Evolutionary conservation across 139 green algal genomes (phyloP), one percentile per base, ranked within the genome.

Genomic region (Desmodesmus armatus): DNA sequence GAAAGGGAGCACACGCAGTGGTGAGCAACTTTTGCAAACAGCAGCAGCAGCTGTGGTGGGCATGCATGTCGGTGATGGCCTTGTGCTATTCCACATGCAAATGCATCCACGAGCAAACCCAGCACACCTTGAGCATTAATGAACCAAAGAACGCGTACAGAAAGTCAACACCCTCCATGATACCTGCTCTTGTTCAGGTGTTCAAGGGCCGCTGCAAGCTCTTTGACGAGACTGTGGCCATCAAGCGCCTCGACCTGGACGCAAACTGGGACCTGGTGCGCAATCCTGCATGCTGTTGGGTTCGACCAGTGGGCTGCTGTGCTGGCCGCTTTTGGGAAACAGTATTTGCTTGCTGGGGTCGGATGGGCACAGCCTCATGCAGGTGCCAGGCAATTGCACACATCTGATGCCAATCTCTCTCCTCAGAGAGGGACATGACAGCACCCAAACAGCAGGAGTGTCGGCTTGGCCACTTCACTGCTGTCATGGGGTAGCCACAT

Each of bases 241-340:
- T 80, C 40, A 44, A 44, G 73, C n/a, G 40, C 19, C 43, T 80
- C 5, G 73, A 82, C 15, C 53, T 82, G 75, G 75, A 71, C 2
- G 9, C n/a, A 7, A 53, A 78, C 66, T 4, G 31, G 5, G 33
- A 62, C 43, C 44, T 80, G 41, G 72, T 80, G 47, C 7, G 71
- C 67, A n/a, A n/a, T n/a, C n/a, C 47, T 55, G 47, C 9, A 9
- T 55, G 47, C 47, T 58, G 47, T 15, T 58, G 47, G 0, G 0
- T 58, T 13, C 47, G 17, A 58, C 47, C 47, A 58, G 47, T 58
- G 13, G 47, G 13, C 47, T 58, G 47, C 47, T 58, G 47, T 63
- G 27, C 21, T 7, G 11, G 0, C 21, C 33, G 58, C 19, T 66
- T 15, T 9, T 66, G 47, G n/a, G n/a, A n/a, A n/a, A n/a, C n/a